Percentiles rank a stretch among this genome's conserved stretches.
These are phyloP conservation scores for Pseudogymnoascus sp. DNA, from an alignment of 2,329 filamentous ascomycete species.

Conservation along the genomic window DNA sequence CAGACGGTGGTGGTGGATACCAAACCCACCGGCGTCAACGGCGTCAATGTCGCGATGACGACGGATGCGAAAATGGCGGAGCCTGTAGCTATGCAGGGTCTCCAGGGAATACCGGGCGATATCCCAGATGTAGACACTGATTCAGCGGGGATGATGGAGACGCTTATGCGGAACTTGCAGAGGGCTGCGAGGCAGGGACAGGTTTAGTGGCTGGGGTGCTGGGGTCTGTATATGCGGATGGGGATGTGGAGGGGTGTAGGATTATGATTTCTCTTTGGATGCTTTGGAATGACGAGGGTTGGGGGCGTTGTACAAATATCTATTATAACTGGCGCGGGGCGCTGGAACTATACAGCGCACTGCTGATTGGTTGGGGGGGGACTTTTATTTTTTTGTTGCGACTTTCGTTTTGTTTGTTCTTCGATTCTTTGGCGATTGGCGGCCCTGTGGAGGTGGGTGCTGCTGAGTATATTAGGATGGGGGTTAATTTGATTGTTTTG, in stretches of 20 bases:
- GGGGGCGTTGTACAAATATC: background rate
- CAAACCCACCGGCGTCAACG: background rate
- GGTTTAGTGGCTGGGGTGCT: background rate
- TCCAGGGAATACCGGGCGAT: background rate
- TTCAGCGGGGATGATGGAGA: conserved; percentile 2
- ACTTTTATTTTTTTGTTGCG: background rate
- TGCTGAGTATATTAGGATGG: background rate
- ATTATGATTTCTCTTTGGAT: background rate
- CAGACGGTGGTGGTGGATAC: background rate
- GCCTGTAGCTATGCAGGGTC: background rate
- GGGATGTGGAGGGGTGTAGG: background rate
- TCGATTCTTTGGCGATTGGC: background rate
- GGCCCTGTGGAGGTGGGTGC: background rate
- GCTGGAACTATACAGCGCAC: background rate
- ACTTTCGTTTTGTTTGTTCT: background rate
- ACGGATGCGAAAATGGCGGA: background rate
- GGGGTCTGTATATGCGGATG: background rate
- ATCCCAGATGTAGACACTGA: background rate
- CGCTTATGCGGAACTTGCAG: conserved; percentile 5
- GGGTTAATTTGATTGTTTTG: background rate
- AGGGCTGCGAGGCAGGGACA: background rate
- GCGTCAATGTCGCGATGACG: background rate
- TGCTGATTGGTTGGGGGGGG: background rate
- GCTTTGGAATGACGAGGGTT: too few species aligned
- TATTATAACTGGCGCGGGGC: background rate